A percentile compares a stretch with the other conserved stretches of the same genome.
Conservation (phyloP, 192 early-diverging fungal species). For the Coemansia javaensis region DNA sequence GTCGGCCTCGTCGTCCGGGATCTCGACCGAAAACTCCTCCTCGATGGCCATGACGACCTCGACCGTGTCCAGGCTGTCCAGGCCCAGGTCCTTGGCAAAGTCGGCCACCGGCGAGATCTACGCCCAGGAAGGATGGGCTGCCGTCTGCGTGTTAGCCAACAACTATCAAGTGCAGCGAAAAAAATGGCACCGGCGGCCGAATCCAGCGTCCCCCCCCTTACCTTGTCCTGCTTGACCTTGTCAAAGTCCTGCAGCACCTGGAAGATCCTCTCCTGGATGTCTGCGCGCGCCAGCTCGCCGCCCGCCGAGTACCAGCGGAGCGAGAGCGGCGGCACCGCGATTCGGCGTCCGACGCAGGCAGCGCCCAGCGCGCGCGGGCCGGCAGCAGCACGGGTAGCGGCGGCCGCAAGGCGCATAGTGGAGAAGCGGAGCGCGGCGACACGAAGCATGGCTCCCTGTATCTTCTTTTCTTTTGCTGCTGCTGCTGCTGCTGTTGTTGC, state of each 20-base stretch:
- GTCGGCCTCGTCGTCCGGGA: conserved; percentile 95
- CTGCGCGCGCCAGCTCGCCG: conserved; percentile 59
- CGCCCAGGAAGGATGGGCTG: neutral
- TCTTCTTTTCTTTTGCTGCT: neutral
- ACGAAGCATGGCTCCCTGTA: conserved; percentile 24
- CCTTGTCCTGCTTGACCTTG: conserved; percentile 91
- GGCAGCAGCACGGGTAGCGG: neutral
- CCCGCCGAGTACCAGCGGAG: conserved; percentile 72
- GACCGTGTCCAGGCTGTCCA: conserved; percentile 95
- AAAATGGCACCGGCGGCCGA: too few species aligned
- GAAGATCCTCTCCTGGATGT: conserved; percentile 83
- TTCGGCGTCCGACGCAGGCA: neutral
- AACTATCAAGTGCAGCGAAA: too few species aligned
- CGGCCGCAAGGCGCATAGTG: conserved; percentile 4
- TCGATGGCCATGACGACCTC: conserved; percentile 99
- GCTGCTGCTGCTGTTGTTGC: neutral
- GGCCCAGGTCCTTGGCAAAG: conserved; percentile 89
- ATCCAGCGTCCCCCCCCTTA: conserved; percentile 48
- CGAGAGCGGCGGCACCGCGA: conserved; percentile 8
- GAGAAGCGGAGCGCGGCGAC: conserved; percentile 20
- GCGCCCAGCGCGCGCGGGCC: conserved; percentile 1
- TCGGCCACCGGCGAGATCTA: conserved; percentile 80
- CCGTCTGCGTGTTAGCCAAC: too few species aligned
- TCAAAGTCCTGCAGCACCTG: conserved; percentile 91
- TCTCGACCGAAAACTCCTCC: conserved; percentile 98